Conservation (phyloP, 2,329 filamentous ascomycete species). For the Corynespora cassiicola region DNA sequence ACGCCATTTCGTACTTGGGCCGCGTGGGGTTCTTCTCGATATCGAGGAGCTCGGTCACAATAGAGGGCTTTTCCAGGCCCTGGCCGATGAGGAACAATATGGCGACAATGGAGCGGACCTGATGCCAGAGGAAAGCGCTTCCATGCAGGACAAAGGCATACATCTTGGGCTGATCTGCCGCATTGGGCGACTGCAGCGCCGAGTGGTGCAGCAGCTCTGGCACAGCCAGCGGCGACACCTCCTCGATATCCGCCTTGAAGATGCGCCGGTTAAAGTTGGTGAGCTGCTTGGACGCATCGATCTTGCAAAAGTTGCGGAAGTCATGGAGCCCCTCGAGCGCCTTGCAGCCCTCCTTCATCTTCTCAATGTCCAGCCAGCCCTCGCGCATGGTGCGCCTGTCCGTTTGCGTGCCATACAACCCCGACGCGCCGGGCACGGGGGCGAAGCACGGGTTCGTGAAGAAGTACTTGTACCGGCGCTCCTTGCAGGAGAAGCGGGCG, state of each 20-base stretch:
- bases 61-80: constrained; percentile 75
- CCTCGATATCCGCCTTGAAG: constrained; percentile 78
- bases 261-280: constrained; percentile 81
- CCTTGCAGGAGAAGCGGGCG: constrained; percentile 89
- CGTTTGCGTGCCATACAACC: constrained; percentile 47
- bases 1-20: constrained; percentile 89
- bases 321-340: constrained; percentile 85
- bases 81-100: constrained; percentile 93
- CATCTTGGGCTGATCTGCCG: constrained; percentile 61
- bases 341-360: constrained; percentile 83
- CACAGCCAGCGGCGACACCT: constrained; percentile 32
- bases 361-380: constrained; percentile 85
- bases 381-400: constrained; percentile 26
- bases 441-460: constrained; percentile 92
- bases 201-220: constrained; percentile 36
- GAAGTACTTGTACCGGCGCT: constrained; percentile 94
- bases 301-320: constrained; percentile 96
- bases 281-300: constrained; percentile 89
- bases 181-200: constrained; percentile 22
- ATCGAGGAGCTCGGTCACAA: constrained; percentile 80
- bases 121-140: constrained; percentile 96
- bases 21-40: constrained; percentile 72
- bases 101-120: constrained; percentile 93
- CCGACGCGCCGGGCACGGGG: constrained; percentile 65
- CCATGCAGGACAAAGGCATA: constrained; percentile 91